Evolutionary conservation across 2,329 filamentous ascomycete species (phyloP), one percentile per base, ranked within the genome.

Genomic region (Claviceps maximensis): DNA sequence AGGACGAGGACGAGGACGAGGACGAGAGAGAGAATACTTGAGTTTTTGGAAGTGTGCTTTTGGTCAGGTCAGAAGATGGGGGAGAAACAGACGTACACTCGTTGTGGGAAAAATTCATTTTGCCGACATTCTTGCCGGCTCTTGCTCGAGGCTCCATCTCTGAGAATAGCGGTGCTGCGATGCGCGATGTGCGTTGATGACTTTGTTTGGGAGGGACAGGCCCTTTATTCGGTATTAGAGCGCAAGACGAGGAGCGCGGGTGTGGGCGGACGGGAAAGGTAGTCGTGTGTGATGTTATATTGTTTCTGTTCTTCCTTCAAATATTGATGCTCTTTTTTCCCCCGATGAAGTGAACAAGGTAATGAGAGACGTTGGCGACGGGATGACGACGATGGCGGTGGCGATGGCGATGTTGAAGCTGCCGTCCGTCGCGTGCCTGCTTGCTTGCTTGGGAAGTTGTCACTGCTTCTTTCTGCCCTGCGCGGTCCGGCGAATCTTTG

Each of bases 81-180:
- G 9, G 9, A 33, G 12, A 10, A 10, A 10, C 13, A 21, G 49
- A 51, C 80, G 58, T 73, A 87, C 87, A 73, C 68, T 90, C 87
- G 65, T 78, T 79, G 54, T 80, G 75, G 56, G 74, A 76, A 69
- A 93, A 91, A 67, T 88, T 90, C 76, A 89, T 86, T 68, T 88
- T 86, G 58, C 84, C 84, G 68, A 89, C 84, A 73, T 89, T 87
- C 64, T 87, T 85, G 65, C 84, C 84, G 63, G 84, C 82, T 62
- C 86, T 80, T 55, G 86, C 86, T 64, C 86, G 78, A 58, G 85
- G 86, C 72, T 90, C 86, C 74, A 88, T 87, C 49, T 36, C 25
- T 29, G n/a, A 41, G 48, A 25, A 23, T 44, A 21, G 13, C 9
- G 21, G 7, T 23, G 23, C 15, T 23, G 36, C 25, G 49, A 5